Base-by-base conservation (phyloP, 1,284 basidiomycete genomes). In the Puccinia horiana region DNA sequence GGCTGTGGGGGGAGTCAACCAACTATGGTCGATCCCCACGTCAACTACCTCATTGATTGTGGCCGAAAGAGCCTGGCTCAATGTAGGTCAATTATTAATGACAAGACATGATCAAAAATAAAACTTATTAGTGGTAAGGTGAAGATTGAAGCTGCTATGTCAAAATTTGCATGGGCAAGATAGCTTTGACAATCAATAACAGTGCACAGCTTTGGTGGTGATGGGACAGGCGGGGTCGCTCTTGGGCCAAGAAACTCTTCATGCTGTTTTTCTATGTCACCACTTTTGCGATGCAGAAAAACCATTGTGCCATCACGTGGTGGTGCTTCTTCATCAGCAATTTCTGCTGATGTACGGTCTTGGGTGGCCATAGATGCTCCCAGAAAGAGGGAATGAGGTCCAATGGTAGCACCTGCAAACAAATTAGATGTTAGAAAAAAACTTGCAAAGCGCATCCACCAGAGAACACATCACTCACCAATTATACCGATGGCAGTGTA, bases 141-240 rank as follows among this genome's bases (percentile, higher is more conserved):
- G n/a, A 81, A 61, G 29, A 81, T 49, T 9, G 79, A 81, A n/a
- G 70, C 79, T 12, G 79, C 79, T 26, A 81, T 74, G 35, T 81
- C 79, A 29, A 81, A 81, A 37, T 26, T 81, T 8, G 79, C 79
- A 81, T 81, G 79, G 23, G 70, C 70, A 3, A 81, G 29, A 35
- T 81, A 81, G 29, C 77, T 80, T 40, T 61, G 54, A 54, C 77
- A 80, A 18, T 67, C 54, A 3, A 20, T 35, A 6, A 80, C 40
- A 37, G 63, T 70, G 20, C 67, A 47, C 16, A 11, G 29, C 20
- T 52, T 67, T 1, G 76, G 47, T 20, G 42, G 35, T 3, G 56
- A 78, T 29, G 58, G 40, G 72, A 37, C 2, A 52, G 47, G 20
- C 4, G 72, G 52, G n/a, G 72, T 23, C 16, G 26, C 37, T 26